Base-by-base conservation (phyloP, 2,329 filamentous ascomycete genomes). In the Eutypa lata region DNA sequence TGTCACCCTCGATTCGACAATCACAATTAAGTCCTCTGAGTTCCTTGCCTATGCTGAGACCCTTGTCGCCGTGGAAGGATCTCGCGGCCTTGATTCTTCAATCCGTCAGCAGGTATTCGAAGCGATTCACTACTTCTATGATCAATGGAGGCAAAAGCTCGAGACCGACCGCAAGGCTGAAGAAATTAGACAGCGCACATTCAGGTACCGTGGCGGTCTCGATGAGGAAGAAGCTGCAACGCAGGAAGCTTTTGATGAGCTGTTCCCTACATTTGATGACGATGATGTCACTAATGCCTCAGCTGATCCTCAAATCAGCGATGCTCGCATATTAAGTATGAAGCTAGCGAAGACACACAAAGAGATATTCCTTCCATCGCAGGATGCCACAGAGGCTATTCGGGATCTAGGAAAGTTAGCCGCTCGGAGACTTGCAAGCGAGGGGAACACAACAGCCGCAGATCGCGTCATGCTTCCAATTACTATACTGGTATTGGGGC, bases 221-320 rank as follows among this genome's bases (percentile, higher is more conserved):
- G 88, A 92, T 55, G 87, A 92, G 47, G 84, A 90, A 58, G 88
- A 95, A 52, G 87, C 89, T 61, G 76, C 82, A 10, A 84, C 91
- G 49, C 81, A 87, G 57, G 82, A 88, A 51, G 89, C 94, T 57
- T 87, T 96, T 58, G 80, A 86, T 19, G 81, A 88, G 57, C 75
- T 97, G 7, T 97, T 97, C 73, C 93, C 93, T 1, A 83, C 81
- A 5, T 95, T 85, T 57, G 85, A 89, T 14, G 78, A 81, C 1
- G 78, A 80, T 1, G 68, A 75, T 2, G 70, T 73, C 2, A 66
- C 74, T 46, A 68, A 70, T 48, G 61, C 58, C n/a, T 3, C 16
- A 8, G 26, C 61, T 58, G 53, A 72, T 68, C 47, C 69, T 61
- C 49, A 68, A 58, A 53, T 71, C 71, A 47, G 68, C 70, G 60